Evolutionary conservation across 495 filamentous ascomycete species (phyloP).

Genomic region (Penicillium odoratum): DNA sequence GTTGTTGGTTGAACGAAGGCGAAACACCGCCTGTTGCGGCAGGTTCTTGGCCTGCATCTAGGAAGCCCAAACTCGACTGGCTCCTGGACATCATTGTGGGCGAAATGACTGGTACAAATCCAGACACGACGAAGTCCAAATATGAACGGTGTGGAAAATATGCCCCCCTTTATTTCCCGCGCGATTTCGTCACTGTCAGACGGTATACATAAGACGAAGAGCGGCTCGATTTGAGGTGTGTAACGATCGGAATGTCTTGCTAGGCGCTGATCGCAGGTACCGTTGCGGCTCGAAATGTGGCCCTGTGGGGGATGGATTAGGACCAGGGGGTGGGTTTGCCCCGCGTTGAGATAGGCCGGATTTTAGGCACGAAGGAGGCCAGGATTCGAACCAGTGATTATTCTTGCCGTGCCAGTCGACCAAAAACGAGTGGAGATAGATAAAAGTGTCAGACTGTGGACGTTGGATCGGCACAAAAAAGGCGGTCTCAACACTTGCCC

Average conservation of each 20-base stretch:
- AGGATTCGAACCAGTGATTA: neutral
- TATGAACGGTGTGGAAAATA: neutral
- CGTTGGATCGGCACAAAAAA: slow-evolving; percentile 30
- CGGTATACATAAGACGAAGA: slow-evolving; percentile 10
- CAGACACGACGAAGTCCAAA: neutral
- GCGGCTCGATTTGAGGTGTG: slow-evolving; percentile 5
- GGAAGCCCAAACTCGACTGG: slow-evolving; percentile 45
- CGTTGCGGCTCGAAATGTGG: slow-evolving; percentile 13
- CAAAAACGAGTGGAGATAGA: neutral
- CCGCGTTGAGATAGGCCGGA: slow-evolving; percentile 10
- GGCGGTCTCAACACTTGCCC: slow-evolving; percentile 27
- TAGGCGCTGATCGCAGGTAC: slow-evolving; percentile 13
- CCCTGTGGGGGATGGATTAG: slow-evolving; percentile 14
- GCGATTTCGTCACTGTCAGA: slow-evolving; percentile 2
- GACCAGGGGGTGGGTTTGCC: slow-evolving; percentile 18
- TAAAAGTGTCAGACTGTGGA: slow-evolving; percentile 21
- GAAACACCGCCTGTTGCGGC: slow-evolving; percentile 29
- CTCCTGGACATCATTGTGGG: slow-evolving; percentile 47
- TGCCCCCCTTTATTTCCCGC: slow-evolving; percentile 3
- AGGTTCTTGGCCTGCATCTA: slow-evolving; percentile 37
- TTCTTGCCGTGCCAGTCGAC: neutral
- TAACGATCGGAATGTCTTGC: slow-evolving; percentile 13
- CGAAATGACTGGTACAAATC: neutral
- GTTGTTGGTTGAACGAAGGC: slow-evolving; percentile 32
- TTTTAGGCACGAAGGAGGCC: slow-evolving; percentile 1